Evolutionary conservation across 108 stramenopile genomes (phyloP), one percentile per base, ranked within the genome.

Genomic region (Conticribra guillardii): DNA sequence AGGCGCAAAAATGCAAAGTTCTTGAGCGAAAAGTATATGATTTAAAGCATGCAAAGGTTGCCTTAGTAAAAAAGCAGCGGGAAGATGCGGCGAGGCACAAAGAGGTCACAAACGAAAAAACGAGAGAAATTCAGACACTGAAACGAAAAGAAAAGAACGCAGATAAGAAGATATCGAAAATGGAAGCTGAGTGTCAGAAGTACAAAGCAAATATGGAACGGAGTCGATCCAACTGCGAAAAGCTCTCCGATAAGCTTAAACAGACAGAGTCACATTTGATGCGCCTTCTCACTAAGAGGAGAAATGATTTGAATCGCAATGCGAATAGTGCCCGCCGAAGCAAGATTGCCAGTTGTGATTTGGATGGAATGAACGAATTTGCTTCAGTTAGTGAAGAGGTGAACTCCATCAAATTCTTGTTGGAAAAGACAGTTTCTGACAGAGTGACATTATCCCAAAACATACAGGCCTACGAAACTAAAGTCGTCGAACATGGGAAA

Each of bases 241-340:
- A 92, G 51, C 74, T 92, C 9, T 76, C 85, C 4, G 79, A 80
- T 21, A 95, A 95, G 69, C 71, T 95, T 49, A 89, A 95, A 61
- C 80, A 90, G 64, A 95, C 94, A 0, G 90, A 92, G 53, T 26
- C 73, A 23, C 91, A 91, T 69, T 70, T 95, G 56, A 85, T 88
- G 82, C 75, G 82, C 54, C 79, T 95, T n/a, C 72, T 92, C 11
- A 64, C 89, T 0, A 77, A 85, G 62, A 76, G 91, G 46, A 86
- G 86, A 50, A 67, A 76, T 21, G 86, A 90, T 30, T 34, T 67
- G 21, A 55, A 26, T 41, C 58, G 49, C 28, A 59, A 74, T 47
- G 45, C 37, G 23, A 69, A 47, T 9, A 30, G 34, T 31, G 18
- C 54, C 22, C 64, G 62, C 33, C 64, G 59, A 66, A 53, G 28